Percentiles rank a stretch among this genome's conserved stretches.
These are phyloP conservation scores for Pisolithus thermaeus DNA, from an alignment of 1,284 basidiomycete genomes.

Conservation along the genomic window DNA sequence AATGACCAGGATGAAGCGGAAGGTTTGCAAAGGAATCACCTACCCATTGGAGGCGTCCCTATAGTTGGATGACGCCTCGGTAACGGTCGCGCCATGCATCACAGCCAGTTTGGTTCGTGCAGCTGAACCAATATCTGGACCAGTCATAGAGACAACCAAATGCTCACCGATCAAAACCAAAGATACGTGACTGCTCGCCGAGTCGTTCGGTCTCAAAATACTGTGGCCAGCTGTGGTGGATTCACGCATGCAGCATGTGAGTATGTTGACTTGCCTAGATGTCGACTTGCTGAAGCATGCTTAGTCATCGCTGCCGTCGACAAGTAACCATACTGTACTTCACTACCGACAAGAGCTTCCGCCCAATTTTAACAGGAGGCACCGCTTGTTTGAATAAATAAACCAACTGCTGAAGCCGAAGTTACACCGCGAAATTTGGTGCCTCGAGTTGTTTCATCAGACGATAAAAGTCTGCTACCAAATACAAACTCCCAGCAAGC, in stretches of 20 bases:
- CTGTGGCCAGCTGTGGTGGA: neutral
- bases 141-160: constrained; percentile 7
- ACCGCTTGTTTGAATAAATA: no score
- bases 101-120: constrained; percentile 9
- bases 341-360: neutral
- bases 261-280: constrained; percentile 1
- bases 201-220: constrained; percentile 2
- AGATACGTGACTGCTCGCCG: constrained; percentile 1
- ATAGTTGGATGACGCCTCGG: constrained; percentile 12
- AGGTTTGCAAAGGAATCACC: constrained; percentile 3
- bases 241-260: neutral
- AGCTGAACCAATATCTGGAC: constrained; percentile 3
- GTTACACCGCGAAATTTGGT: neutral
- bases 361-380: no score
- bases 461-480: constrained; percentile 86
- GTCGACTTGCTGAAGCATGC: neutral
- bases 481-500: constrained; percentile 86
- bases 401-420: no score
- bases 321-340: neutral
- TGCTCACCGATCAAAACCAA: constrained; percentile 8
- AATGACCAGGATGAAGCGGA: constrained; percentile 4
- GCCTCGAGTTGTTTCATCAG: constrained; percentile 23
- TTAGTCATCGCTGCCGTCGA: neutral
- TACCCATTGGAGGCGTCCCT: constrained; percentile 30
- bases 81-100: constrained; percentile 6